phyloP scores from a whole-genome alignment of 805 yeast genomes.

The Candida hispaniensis region DNA sequence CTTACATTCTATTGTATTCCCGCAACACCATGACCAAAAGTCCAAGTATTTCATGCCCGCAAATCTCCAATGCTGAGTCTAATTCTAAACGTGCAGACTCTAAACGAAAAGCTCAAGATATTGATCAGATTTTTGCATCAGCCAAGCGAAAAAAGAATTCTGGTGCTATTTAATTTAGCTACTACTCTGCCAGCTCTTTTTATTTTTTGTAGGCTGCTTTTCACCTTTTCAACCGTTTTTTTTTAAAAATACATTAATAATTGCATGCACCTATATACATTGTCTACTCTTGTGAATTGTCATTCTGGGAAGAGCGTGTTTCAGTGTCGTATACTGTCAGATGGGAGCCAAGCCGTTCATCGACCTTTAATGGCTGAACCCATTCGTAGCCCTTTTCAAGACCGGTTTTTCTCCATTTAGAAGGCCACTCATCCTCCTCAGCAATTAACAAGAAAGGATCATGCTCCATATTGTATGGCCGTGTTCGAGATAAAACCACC shows the following conservation, averaged over 20 bases:
- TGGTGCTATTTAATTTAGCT: too few species aligned
- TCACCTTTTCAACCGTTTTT: too few species aligned
- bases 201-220: too few species aligned
- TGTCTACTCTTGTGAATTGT: not conserved
- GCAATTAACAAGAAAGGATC: slow-evolving; percentile 38
- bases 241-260: too few species aligned
- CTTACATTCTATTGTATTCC: slow-evolving; percentile 82
- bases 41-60: too few species aligned
- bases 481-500: slow-evolving; percentile 40
- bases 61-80: too few species aligned
- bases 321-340: slow-evolving; percentile 30
- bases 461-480: slow-evolving; percentile 40
- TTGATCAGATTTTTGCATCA: slow-evolving; percentile 12
- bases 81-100: too few species aligned
- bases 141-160: slow-evolving; percentile 5
- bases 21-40: too few species aligned
- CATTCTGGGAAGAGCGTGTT: too few species aligned
- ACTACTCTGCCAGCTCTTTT: too few species aligned
- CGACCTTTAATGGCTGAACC: slow-evolving; percentile 65
- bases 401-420: slow-evolving; percentile 71
- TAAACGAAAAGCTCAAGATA: slow-evolving; percentile 7
- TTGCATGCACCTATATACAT: slow-evolving; percentile 5
- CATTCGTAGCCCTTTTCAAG: slow-evolving; percentile 70
- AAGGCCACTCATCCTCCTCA: slow-evolving; percentile 85
- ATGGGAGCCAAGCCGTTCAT: slow-evolving; percentile 49